Evolutionary conservation across 1,284 basidiomycete genomes (phyloP).

Genomic region (Ganoderma meredithae): DNA sequence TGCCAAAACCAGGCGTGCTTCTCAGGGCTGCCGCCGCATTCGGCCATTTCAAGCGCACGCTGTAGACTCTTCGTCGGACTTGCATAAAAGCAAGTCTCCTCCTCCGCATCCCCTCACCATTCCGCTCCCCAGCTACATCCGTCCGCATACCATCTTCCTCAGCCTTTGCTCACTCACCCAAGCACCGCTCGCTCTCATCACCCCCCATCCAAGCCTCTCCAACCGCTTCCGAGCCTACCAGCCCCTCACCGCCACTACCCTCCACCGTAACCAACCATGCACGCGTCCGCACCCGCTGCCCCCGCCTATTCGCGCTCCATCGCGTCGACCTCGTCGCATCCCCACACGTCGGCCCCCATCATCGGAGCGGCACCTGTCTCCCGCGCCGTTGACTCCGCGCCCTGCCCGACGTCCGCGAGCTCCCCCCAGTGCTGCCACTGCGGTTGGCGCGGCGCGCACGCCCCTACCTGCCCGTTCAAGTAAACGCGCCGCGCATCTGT

Average conservation of each 20-base stretch:
- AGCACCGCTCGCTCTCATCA: slow-evolving; percentile 10
- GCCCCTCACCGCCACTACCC: slow-evolving; percentile 23
- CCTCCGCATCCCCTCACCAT: slow-evolving; percentile 33
- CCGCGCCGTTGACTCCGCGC: slow-evolving; percentile 26
- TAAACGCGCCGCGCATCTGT: slow-evolving; percentile 33
- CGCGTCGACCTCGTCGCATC: slow-evolving; percentile 23
- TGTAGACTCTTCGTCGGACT: slow-evolving; percentile 20
- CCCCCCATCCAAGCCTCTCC: slow-evolving; percentile 23
- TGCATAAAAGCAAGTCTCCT: slow-evolving; percentile 29
- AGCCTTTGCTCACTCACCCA: slow-evolving; percentile 21
- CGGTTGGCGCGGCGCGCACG: slow-evolving; percentile 70
- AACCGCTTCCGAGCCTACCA: slow-evolving; percentile 19
- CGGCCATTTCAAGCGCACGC: slow-evolving; percentile 19
- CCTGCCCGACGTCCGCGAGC: slow-evolving; percentile 45
- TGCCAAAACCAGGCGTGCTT: slow-evolving; percentile 19
- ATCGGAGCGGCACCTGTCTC: slow-evolving; percentile 30
- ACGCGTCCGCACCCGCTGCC: slow-evolving; percentile 28
- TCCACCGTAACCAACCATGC: slow-evolving; percentile 31
- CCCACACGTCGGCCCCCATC: slow-evolving; percentile 23
- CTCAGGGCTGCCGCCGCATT: slow-evolving; percentile 21
- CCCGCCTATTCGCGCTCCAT: slow-evolving; percentile 30
- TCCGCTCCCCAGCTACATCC: slow-evolving; percentile 25
- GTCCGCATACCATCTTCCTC: slow-evolving; percentile 17
- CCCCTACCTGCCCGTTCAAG: slow-evolving; percentile 73
- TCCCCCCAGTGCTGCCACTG: slow-evolving; percentile 81